Evolutionary conservation across 1,284 basidiomycete species (phyloP), one percentile per base, ranked within the genome.

Genomic region (Bondarzewia mesenterica): DNA sequence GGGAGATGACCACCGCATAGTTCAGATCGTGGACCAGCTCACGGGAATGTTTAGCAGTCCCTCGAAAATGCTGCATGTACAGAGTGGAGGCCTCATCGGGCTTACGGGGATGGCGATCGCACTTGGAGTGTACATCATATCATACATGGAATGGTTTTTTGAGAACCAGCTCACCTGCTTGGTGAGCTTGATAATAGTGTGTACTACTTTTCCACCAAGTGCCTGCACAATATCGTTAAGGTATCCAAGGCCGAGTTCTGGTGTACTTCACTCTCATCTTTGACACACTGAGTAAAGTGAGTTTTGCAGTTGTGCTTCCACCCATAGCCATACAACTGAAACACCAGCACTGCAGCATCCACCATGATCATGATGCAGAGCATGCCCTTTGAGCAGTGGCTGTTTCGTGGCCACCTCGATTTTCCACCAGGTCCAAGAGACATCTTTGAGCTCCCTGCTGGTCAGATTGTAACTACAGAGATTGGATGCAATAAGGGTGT

Each of bases 241-340:
- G 94, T 98, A 6, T 96, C 93, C 49, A 97, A 97, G 63, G 95
- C 95, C 32, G 95, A 98, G 68, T 98, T 37, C 71, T 99, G 52
- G 84, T 97, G 18, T 97, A 95, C 65, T 99, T 99, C 70, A 99
- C 99, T 63, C 91, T 95, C 51, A 92, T 97, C 50, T 99, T 99
- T 60, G 96, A 99, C 66, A 88, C 92, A 1, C 76, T 99, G 52
- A 93, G 90, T 75, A 97, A 96, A 75, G 93, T 93, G 58, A 54
- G 78, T 60, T 18, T 36, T 47, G 22, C 43, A 46, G 32, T 44
- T 43, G 47, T 48, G 38, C 32, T 52, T 53, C 41, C 44, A 5
- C 42, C 18, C 32, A 5, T 32, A 29, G 7, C 12, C 44, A n/a
- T 38, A 47, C 35, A 38, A 21, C 35, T 54, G 16, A 54, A 38